These are phyloP conservation scores for Hemileia vastatrix DNA, from an alignment of 1,284 basidiomycete species.

Conservation along the genomic window DNA sequence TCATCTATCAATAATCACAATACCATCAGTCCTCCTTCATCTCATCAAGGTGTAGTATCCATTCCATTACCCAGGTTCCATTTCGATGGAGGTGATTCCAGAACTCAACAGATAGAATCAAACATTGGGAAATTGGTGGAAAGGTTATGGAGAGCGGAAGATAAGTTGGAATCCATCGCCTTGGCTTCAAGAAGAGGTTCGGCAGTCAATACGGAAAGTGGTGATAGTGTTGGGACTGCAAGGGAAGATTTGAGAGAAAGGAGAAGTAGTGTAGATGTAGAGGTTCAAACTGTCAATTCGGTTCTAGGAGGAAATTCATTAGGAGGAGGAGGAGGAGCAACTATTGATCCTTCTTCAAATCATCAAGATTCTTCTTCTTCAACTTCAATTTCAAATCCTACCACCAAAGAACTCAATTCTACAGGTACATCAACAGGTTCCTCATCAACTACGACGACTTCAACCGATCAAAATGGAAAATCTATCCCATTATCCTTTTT, in stretches of 20 bases:
- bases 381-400: no score
- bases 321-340: no score
- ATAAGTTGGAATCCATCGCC: constrained; percentile 27
- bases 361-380: no score
- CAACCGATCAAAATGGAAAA: background rate
- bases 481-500: background rate
- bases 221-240: background rate
- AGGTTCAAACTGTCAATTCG: background rate
- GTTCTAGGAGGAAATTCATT: no score
- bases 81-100: constrained; percentile 27
- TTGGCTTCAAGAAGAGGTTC: background rate
- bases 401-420: no score
- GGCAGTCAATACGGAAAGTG: background rate
- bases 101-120: constrained; percentile 32
- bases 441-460: background rate
- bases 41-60: no score
- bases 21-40: no score
- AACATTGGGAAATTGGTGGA: constrained; percentile 33
- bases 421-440: no score
- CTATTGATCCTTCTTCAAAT: no score
- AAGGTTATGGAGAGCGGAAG: constrained; percentile 36
- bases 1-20: no score
- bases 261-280: background rate
- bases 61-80: constrained; percentile 34
- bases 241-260: background rate